Percentiles rank a stretch among this genome's conserved stretches.
Conservation (phyloP, 495 filamentous ascomycete species). For the Viridothelium virens region DNA sequence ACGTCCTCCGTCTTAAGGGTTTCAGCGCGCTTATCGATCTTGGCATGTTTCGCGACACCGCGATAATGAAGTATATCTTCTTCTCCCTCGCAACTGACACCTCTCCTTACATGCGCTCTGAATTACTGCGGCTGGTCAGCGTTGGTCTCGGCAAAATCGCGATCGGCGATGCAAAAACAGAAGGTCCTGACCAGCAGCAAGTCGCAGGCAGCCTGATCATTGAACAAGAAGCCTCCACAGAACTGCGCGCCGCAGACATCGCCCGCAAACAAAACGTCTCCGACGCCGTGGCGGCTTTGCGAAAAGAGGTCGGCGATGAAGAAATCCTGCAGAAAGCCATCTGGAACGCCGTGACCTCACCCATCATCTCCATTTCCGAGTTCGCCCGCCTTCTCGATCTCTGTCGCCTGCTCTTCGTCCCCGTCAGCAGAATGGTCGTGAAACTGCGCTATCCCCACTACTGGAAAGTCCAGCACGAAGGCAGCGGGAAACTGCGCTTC, state of each 20-base stretch:
- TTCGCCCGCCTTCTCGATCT: conserved; percentile 69
- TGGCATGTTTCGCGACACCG: conserved; percentile 55
- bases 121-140: conserved; percentile 59
- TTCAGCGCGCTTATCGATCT: conserved; percentile 75
- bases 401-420: conserved; percentile 63
- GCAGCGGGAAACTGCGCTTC: conserved; percentile 43
- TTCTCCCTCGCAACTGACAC: conserved; percentile 64
- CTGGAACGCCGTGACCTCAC: conserved; percentile 72
- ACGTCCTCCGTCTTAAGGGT: conserved; percentile 71
- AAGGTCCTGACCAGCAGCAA: conserved; percentile 23
- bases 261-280: conserved; percentile 67
- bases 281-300: conserved; percentile 68
- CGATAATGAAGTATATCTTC: conserved; percentile 62
- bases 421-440: conserved; percentile 53
- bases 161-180: conserved; percentile 51
- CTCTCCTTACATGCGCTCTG: conserved; percentile 70
- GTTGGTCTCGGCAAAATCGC: conserved; percentile 71
- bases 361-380: conserved; percentile 57
- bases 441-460: conserved; percentile 60
- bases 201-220: conserved; percentile 60
- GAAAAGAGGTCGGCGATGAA: conserved; percentile 58
- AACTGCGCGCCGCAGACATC: conserved; percentile 59
- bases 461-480: conserved; percentile 58
- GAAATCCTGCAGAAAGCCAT: conserved; percentile 57
- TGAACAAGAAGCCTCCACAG: conserved; percentile 63